Base-by-base conservation (phyloP, 495 filamentous ascomycete species). In the Chaetomium fimeti region DNA sequence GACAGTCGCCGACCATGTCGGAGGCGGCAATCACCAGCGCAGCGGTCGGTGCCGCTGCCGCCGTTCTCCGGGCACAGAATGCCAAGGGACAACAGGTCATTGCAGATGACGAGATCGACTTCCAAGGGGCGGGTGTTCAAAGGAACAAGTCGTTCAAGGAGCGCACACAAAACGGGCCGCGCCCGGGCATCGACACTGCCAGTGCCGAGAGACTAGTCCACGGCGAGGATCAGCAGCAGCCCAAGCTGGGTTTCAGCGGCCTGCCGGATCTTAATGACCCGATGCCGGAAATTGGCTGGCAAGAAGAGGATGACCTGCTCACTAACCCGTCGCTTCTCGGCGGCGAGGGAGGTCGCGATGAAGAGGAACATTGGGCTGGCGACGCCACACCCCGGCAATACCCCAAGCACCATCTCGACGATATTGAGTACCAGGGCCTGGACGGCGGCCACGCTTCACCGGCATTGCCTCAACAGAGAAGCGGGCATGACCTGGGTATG, bases 151-250 rank as follows among this genome's bases (percentile, higher is more conserved):
- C 83, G 13, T 85, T 85, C 73, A 84, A 84, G 65, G 82, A 85
- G 63, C 81, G 82, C 56, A 78, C 82, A 3, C 72, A 77, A 68
- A 78, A 81, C 51, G 78, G 76, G 0, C 75, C 75, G 38, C 73
- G 74, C 52, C 79, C 81, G n/a, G 81, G 83, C 24, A 81, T 82
- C 27, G 91, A 90, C 13, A 89, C 90, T n/a, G 89, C 90, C 64
- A 93, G 90, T 69, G 78, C 91, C 40, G 85, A 90, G 49, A 81
- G 84, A 52, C 86, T 89, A 24, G 65, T 54, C 13, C 76, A 83
- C 32, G 83, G 87, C 22, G 82, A 88, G 22, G 75, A 85, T 15
- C 76, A 81, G 1, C 79, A 85, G 16, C 76, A 81, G 1, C 79
- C 83, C 20, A 79, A 81, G 63, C 71, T 93, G 76, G 82, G 77